phyloP scores from a whole-genome alignment of 2,329 filamentous ascomycete genomes.

The Alternaria hordeiaustralica region DNA sequence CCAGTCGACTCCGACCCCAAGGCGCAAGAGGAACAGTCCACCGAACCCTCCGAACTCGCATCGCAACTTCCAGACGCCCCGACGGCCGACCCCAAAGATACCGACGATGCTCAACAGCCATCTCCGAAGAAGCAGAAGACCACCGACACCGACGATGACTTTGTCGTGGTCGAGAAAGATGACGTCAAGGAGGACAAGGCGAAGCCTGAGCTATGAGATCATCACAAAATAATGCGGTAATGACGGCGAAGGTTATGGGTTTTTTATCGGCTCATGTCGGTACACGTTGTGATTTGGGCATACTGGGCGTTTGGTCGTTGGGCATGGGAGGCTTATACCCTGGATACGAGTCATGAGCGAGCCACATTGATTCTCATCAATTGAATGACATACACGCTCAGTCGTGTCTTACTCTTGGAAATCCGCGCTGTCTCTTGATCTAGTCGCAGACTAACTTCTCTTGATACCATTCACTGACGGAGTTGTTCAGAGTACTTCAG shows the following conservation, averaged over 20 bases:
- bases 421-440: not conserved
- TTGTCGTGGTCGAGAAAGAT: slow-evolving; percentile 40
- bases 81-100: slow-evolving; percentile 53
- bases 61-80: slow-evolving; percentile 58
- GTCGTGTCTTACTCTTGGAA: not conserved
- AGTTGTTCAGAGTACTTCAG: not conserved
- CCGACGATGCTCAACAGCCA: slow-evolving; percentile 47
- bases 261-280: no score
- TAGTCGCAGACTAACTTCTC: not conserved
- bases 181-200: slow-evolving; percentile 25
- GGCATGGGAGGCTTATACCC: slow-evolving; percentile 13
- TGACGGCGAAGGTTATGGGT: not conserved
- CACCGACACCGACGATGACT: slow-evolving; percentile 40
- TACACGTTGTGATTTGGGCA: not conserved
- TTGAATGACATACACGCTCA: not conserved
- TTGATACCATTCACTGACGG: not conserved
- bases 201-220: slow-evolving; percentile 15
- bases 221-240: not conserved
- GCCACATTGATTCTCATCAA: not conserved
- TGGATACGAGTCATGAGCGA: not conserved
- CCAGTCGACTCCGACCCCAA: slow-evolving; percentile 23
- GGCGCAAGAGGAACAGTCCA: slow-evolving; percentile 32
- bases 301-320: not conserved
- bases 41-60: slow-evolving; percentile 43
- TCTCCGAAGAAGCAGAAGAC: slow-evolving; percentile 58